phyloP scores from a whole-genome alignment of 306 rosid species.

The Sechiopsis laciniata region DNA sequence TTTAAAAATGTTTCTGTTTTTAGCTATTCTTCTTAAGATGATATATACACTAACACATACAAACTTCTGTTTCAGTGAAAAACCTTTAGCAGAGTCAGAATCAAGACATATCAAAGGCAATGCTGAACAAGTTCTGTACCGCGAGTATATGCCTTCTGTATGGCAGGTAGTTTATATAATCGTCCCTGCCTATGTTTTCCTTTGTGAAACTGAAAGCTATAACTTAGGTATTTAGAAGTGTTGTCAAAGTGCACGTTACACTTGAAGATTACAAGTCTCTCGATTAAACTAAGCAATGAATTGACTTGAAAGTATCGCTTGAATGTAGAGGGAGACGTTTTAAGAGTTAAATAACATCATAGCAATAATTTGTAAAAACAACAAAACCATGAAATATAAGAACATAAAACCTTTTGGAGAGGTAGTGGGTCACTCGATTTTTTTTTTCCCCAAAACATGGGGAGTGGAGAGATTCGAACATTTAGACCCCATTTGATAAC shows the following conservation, averaged over 20 bases:
- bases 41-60: slow-evolving; percentile 13
- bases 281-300: background rate
- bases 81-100: slow-evolving; percentile 33
- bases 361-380: background rate
- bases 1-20: background rate
- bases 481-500: too few relatives aligned
- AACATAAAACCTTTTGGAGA: background rate
- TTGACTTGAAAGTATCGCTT: background rate
- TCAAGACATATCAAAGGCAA: slow-evolving; percentile 33
- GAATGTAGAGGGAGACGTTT: background rate
- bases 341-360: background rate
- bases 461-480: background rate
- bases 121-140: slow-evolving; percentile 38
- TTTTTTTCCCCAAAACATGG: background rate
- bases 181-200: background rate
- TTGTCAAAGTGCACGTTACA: background rate
- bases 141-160: slow-evolving; percentile 79
- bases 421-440: background rate
- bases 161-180: slow-evolving; percentile 70
- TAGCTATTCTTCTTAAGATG: background rate
- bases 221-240: background rate
- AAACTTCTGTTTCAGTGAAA: slow-evolving; percentile 40
- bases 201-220: slow-evolving; percentile 13
- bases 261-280: background rate
- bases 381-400: background rate